Evolutionary conservation across 371 early-diverging fungal species (phyloP).

Genomic region (Apophysomyces elegans): DNA sequence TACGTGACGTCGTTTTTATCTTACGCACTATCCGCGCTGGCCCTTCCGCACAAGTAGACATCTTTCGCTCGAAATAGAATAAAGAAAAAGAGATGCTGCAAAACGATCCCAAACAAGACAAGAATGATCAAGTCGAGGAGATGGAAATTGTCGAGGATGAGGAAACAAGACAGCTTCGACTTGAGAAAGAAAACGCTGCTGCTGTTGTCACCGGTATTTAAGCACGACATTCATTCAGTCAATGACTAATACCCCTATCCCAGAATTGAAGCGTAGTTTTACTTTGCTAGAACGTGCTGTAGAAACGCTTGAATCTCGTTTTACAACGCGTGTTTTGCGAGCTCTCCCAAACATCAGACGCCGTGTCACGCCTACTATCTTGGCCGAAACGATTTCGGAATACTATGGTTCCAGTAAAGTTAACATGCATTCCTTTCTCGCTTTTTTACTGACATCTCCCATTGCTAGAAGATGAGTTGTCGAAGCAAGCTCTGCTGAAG

Average conservation of each 20-base stretch:
- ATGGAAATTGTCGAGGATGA: conserved; percentile 55
- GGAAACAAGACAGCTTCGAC: conserved; percentile 41
- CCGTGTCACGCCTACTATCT: conserved; percentile 70
- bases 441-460: no score
- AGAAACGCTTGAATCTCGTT: conserved; percentile 83
- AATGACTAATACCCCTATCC: neutral
- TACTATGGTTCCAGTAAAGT: conserved; percentile 68
- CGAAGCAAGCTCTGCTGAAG: conserved; percentile 38
- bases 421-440: neutral
- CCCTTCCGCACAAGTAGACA: neutral
- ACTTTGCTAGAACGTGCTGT: conserved; percentile 83
- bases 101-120: conserved; percentile 33
- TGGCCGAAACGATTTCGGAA: conserved; percentile 66
- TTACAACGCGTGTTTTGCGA: conserved; percentile 86
- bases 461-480: conserved; percentile 26
- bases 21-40: neutral
- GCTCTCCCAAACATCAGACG: conserved; percentile 80
- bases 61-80: neutral
- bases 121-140: conserved; percentile 31
- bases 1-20: neutral
- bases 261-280: conserved; percentile 88
- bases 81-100: conserved; percentile 17
- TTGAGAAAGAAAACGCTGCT: conserved; percentile 44
- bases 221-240: neutral
- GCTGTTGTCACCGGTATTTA: conserved; percentile 31